Percentiles rank a stretch among this genome's conserved stretches.
Evolutionary conservation across 352 stramenopile species (phyloP).

Genomic region (Globisporangium carolinianum): DNA sequence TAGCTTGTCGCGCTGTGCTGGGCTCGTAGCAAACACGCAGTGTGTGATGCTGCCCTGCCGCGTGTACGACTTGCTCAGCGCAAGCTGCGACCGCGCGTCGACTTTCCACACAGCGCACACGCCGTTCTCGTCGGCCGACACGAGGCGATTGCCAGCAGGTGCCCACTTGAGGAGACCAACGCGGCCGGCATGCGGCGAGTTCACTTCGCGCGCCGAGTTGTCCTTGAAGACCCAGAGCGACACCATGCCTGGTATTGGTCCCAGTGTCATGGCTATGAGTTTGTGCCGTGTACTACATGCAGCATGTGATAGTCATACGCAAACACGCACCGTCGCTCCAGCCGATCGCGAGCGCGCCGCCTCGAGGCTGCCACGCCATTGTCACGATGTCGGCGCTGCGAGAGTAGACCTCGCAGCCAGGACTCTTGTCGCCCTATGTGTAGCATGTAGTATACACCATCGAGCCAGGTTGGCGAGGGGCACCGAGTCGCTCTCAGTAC

Average conservation of each 20-base stretch:
- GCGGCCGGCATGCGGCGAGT: slow-evolving; percentile 68
- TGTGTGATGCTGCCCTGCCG: slow-evolving; percentile 84
- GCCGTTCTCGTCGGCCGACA: slow-evolving; percentile 86
- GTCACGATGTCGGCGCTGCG: slow-evolving; percentile 60
- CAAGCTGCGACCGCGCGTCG: slow-evolving; percentile 70
- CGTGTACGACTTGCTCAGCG: slow-evolving; percentile 76
- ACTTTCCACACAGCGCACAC: slow-evolving; percentile 84
- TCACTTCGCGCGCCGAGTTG: slow-evolving; percentile 62
- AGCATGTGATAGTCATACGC: not conserved
- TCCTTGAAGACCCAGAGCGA: slow-evolving; percentile 81
- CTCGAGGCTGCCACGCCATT: slow-evolving; percentile 87
- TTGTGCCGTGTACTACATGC: too few relatives aligned
- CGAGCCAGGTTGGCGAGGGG: too few relatives aligned
- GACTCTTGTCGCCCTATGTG: slow-evolving; percentile 59
- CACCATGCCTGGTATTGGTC: slow-evolving; percentile 44
- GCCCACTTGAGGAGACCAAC: slow-evolving; percentile 87
- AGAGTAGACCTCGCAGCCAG: slow-evolving; percentile 43
- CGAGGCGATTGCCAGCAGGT: slow-evolving; percentile 75
- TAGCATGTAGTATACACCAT: too few relatives aligned
- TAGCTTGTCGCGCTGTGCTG: slow-evolving; percentile 27
- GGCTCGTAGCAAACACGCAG: slow-evolving; percentile 73
- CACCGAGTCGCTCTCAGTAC: not conserved
- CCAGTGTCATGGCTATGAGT: too few relatives aligned
- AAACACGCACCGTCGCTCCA: slow-evolving; percentile 65
- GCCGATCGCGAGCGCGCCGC: slow-evolving; percentile 64